Conservation (phyloP, 2,329 filamentous ascomycete species). For the Lizonia empirigonia region DNA sequence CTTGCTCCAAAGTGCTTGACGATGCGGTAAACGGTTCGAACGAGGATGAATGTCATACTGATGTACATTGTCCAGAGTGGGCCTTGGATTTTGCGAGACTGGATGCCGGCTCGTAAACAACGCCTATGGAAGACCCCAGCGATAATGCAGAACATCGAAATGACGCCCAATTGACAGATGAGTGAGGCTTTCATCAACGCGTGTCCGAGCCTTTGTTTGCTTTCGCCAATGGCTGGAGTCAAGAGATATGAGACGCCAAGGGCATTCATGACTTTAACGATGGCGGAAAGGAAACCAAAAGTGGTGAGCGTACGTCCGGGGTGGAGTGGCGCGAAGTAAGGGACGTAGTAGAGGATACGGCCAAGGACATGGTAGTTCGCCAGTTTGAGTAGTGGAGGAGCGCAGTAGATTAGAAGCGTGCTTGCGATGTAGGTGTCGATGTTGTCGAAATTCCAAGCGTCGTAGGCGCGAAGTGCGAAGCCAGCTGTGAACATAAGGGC, state of each 20-base stretch:
- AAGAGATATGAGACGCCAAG: conserved; percentile 52
- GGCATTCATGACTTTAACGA: conserved; percentile 57
- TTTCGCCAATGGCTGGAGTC: conserved; percentile 48
- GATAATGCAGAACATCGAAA: conserved; percentile 53
- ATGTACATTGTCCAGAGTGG: conserved; percentile 54
- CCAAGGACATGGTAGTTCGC: conserved; percentile 65
- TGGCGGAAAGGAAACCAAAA: conserved; percentile 58
- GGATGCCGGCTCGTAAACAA: conserved; percentile 44
- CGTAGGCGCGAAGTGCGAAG: conserved; percentile 60
- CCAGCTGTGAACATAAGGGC: conserved; percentile 60
- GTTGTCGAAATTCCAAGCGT: conserved; percentile 56
- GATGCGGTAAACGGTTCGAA: conserved; percentile 58
- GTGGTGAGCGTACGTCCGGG: conserved; percentile 62
- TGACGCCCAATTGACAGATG: conserved; percentile 56
- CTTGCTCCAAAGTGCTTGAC: conserved; percentile 60
- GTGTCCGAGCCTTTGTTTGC: conserved; percentile 47
- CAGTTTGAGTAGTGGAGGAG: conserved; percentile 35
- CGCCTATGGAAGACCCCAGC: conserved; percentile 53
- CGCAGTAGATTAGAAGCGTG: conserved; percentile 40
- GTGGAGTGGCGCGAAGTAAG: conserved; percentile 62
- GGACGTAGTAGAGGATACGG: conserved; percentile 63
- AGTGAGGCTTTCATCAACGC: conserved; percentile 56
- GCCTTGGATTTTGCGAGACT: conserved; percentile 53
- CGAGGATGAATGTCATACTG: conserved; percentile 48
- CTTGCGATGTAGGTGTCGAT: conserved; percentile 47